phyloP scores from a whole-genome alignment of 345 rosid genomes.

The Physaria fendleri region DNA sequence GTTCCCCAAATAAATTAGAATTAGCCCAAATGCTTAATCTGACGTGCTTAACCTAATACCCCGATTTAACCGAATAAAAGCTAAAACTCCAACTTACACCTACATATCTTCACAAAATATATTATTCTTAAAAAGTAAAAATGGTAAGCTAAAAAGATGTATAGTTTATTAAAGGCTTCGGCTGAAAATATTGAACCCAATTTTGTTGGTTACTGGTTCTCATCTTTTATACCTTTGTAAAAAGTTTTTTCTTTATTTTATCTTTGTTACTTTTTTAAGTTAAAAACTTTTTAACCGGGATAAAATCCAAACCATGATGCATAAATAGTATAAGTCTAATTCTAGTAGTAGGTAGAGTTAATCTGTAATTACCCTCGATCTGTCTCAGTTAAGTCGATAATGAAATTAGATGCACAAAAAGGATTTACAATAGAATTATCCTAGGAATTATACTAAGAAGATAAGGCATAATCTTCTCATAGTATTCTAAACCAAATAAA shows the following conservation, averaged over 20 bases:
- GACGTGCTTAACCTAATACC: too few relatives aligned
- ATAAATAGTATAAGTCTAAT: neutral
- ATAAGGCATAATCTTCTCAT: conserved; percentile 26
- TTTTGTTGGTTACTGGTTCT: conserved; percentile 18
- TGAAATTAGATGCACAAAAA: conserved; percentile 8
- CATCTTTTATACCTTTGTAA: neutral
- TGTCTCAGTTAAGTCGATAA: neutral
- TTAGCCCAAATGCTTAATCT: too few relatives aligned
- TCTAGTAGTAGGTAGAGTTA: neutral
- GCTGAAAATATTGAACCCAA: conserved; percentile 16
- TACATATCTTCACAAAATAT: too few relatives aligned
- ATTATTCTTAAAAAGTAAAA: neutral
- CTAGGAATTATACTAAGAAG: conserved; percentile 31
- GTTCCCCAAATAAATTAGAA: too few relatives aligned
- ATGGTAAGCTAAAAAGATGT: neutral
- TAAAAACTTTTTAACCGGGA: neutral
- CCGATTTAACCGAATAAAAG: too few relatives aligned
- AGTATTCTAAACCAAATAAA: conserved; percentile 17
- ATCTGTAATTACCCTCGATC: neutral
- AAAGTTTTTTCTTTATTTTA: neutral
- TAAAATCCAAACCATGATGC: neutral
- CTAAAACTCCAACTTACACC: too few relatives aligned
- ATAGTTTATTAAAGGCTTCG: neutral
- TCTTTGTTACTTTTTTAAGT: neutral
- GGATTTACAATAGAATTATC: conserved; percentile 25